Percentiles rank a stretch among this genome's conserved stretches.
Conservation (phyloP, 805 yeast species). For the Jamesozyma rosinii region DNA sequence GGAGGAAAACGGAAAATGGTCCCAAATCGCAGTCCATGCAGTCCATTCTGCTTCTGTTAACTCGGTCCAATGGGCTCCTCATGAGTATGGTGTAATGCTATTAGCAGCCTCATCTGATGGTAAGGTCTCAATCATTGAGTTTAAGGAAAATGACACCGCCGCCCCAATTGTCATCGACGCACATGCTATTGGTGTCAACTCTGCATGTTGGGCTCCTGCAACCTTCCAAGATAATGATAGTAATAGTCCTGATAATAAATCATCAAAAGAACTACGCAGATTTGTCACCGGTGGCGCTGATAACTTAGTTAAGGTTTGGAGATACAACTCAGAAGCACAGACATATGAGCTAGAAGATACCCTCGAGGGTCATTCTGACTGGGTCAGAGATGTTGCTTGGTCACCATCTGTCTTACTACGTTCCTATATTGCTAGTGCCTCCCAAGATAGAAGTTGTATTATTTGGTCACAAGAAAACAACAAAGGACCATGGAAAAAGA, state of each 20-base stretch:
- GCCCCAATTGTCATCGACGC: slow-evolving; percentile 53
- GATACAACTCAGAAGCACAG: slow-evolving; percentile 44
- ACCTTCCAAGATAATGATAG: slow-evolving; percentile 26
- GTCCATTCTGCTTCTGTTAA: slow-evolving; percentile 92
- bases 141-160: slow-evolving; percentile 78
- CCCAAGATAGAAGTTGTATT: slow-evolving; percentile 89
- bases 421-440: slow-evolving; percentile 89
- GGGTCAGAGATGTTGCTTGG: slow-evolving; percentile 99
- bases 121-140: slow-evolving; percentile 79
- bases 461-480: slow-evolving; percentile 83
- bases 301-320: slow-evolving; percentile 88
- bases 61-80: slow-evolving; percentile 94
- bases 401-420: slow-evolving; percentile 82
- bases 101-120: slow-evolving; percentile 93
- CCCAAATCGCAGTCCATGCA: slow-evolving; percentile 74
- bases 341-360: slow-evolving; percentile 65
- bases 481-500: slow-evolving; percentile 71
- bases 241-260: slow-evolving; percentile 20
- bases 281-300: slow-evolving; percentile 95
- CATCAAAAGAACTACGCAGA: slow-evolving; percentile 46
- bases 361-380: slow-evolving; percentile 85
- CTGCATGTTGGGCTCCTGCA: slow-evolving; percentile 89
- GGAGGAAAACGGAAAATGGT: slow-evolving; percentile 84
- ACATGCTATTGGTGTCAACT: slow-evolving; percentile 87
- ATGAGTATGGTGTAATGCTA: slow-evolving; percentile 87